phyloP scores from a whole-genome alignment of 345 rosid genomes.

The Durio zibethinus region DNA sequence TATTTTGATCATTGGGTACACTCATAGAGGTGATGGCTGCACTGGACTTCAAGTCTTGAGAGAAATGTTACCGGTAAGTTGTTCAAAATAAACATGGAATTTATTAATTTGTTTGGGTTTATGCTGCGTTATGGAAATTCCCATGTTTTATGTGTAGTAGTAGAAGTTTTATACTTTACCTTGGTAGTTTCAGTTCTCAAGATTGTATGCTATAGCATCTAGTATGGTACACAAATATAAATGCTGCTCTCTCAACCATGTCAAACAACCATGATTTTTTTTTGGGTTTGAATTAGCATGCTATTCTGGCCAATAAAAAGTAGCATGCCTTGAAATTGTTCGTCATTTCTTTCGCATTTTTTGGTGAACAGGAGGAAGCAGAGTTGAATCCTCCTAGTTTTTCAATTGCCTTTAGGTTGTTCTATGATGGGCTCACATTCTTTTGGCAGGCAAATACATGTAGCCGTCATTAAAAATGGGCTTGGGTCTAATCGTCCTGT shows the following conservation, averaged over 20 bases:
- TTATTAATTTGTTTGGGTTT: not conserved
- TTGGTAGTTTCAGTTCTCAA: not conserved
- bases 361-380: constrained; percentile 50
- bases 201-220: not conserved
- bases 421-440: constrained; percentile 51
- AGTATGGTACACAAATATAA: not conserved
- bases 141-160: not conserved
- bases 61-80: constrained; percentile 63
- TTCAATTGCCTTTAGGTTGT: constrained; percentile 78
- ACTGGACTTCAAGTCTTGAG: constrained; percentile 56
- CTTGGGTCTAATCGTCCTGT: constrained; percentile 68
- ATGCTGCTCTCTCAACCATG: not conserved
- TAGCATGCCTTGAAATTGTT: not conserved
- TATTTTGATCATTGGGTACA: constrained; percentile 68
- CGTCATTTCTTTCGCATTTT: constrained; percentile 11
- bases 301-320: not conserved
- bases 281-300: not conserved
- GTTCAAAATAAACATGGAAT: not conserved
- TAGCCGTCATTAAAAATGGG: constrained; percentile 52
- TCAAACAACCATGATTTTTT: not conserved
- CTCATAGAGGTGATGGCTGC: constrained; percentile 68
- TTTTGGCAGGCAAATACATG: constrained; percentile 69
- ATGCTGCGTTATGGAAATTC: not conserved
- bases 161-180: not conserved
- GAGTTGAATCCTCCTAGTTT: constrained; percentile 61